Evolutionary conservation across 768 basidiomycete species (phyloP).

Genomic region (Agaricus subrufescens): DNA sequence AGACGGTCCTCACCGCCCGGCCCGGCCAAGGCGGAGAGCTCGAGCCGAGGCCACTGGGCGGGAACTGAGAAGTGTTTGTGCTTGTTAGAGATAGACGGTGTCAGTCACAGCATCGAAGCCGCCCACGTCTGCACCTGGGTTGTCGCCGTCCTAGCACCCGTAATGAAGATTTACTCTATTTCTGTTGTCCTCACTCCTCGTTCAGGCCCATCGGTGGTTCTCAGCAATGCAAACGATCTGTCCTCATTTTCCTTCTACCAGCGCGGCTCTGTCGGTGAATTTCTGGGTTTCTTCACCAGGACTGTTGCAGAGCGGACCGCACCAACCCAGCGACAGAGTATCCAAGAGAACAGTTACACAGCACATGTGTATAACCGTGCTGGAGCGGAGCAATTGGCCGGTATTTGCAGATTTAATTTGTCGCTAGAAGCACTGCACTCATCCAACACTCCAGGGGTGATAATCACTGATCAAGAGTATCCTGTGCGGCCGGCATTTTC

Average conservation of each 20-base stretch:
- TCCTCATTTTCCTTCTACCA: constrained; percentile 95
- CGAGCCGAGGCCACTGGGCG: too few species aligned
- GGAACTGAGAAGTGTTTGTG: background rate
- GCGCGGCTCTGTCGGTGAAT: constrained; percentile 80
- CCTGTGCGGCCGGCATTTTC: constrained; percentile 97
- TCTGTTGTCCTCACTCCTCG: constrained; percentile 68
- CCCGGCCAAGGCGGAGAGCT: too few species aligned
- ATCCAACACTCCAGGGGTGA: constrained; percentile 54
- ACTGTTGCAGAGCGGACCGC: constrained; percentile 88
- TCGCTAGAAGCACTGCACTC: background rate
- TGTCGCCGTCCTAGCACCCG: background rate
- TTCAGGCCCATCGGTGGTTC: constrained; percentile 55
- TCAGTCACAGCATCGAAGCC: background rate
- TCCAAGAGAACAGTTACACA: constrained; percentile 90
- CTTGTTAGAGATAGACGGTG: background rate
- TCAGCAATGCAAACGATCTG: constrained; percentile 72
- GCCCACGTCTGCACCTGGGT: background rate
- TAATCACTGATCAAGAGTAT: constrained; percentile 95
- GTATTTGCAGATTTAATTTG: constrained; percentile 33
- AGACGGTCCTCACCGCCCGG: too few species aligned
- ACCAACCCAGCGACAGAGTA: constrained; percentile 86
- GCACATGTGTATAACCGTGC: constrained; percentile 93
- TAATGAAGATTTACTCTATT: constrained; percentile 86
- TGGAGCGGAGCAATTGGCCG: constrained; percentile 80
- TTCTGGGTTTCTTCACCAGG: constrained; percentile 91